Evolutionary conservation across 805 yeast species (phyloP).

Genomic region (Yamadazyma philogaea): DNA sequence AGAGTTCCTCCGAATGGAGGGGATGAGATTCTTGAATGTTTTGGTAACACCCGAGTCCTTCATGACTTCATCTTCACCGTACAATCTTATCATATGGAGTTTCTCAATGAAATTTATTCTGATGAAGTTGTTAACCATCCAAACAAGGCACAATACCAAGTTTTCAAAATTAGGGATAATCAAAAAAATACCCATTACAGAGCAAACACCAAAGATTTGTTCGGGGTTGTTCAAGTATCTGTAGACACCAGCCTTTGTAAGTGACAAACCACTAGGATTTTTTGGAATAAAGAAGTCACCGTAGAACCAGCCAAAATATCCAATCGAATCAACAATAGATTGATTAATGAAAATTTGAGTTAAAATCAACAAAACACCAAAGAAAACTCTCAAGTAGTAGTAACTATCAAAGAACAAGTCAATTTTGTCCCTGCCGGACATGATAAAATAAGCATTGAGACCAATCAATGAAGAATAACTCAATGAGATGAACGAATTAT

Average conservation of each 20-base stretch:
- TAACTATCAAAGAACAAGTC: slow-evolving; percentile 31
- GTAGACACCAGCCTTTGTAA: slow-evolving; percentile 78
- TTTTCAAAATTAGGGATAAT: slow-evolving; percentile 52
- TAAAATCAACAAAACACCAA: slow-evolving; percentile 53
- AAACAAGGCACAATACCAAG: slow-evolving; percentile 49
- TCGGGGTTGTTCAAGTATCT: slow-evolving; percentile 82
- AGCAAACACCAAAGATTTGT: slow-evolving; percentile 72
- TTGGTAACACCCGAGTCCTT: slow-evolving; percentile 51
- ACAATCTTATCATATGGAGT: slow-evolving; percentile 72
- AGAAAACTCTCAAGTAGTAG: slow-evolving; percentile 51
- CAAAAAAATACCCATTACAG: slow-evolving; percentile 73
- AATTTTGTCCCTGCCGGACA: slow-evolving; percentile 14
- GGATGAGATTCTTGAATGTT: slow-evolving; percentile 42
- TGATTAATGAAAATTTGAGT: slow-evolving; percentile 68
- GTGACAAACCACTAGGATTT: slow-evolving; percentile 31
- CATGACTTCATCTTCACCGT: slow-evolving; percentile 60
- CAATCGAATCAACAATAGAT: slow-evolving; percentile 67
- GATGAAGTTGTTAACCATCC: slow-evolving; percentile 66
- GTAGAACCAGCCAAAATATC: slow-evolving; percentile 86
- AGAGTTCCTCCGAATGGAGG: slow-evolving; percentile 25
- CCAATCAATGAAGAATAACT: slow-evolving; percentile 55
- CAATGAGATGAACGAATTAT: slow-evolving; percentile 48
- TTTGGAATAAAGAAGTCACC: slow-evolving; percentile 77
- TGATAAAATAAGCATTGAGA: slow-evolving; percentile 28
- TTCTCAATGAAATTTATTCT: slow-evolving; percentile 71